A percentile compares a stretch with the other conserved stretches of the same genome.
Evolutionary conservation across 495 filamentous ascomycete genomes (phyloP).

Genomic region (Immersiella caudata): DNA sequence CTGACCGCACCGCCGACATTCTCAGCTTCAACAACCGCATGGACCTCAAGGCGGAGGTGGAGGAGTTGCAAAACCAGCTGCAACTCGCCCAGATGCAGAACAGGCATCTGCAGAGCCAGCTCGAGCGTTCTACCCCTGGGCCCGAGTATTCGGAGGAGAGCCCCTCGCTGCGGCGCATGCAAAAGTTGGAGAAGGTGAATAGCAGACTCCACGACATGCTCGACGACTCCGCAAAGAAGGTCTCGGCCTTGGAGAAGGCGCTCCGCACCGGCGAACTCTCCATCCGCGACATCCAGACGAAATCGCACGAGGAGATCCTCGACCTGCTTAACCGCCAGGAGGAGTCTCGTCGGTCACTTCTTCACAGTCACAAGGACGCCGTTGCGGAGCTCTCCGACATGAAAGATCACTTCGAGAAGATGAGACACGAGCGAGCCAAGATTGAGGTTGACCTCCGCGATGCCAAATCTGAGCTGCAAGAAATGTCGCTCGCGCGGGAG

Average conservation of each 20-base stretch:
- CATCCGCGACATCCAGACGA: conserved; percentile 87
- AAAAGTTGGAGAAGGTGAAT: conserved; percentile 92
- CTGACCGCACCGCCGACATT: conserved; percentile 88
- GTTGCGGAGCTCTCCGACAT: conserved; percentile 82
- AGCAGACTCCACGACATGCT: conserved; percentile 90
- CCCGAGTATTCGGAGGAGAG: conserved; percentile 73
- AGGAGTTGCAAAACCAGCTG: conserved; percentile 91
- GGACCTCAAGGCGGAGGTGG: conserved; percentile 88
- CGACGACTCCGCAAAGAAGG: conserved; percentile 91
- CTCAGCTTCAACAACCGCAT: conserved; percentile 85
- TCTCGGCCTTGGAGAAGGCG: conserved; percentile 84
- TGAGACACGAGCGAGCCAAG: conserved; percentile 75
- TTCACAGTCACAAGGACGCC: conserved; percentile 83
- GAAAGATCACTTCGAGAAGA: conserved; percentile 81
- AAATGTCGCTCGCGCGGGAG: conserved; percentile 73
- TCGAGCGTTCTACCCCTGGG: conserved; percentile 64
- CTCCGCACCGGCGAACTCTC: conserved; percentile 88
- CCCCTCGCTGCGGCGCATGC: conserved; percentile 77
- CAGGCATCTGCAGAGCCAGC: conserved; percentile 86
- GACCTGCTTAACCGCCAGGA: conserved; percentile 94
- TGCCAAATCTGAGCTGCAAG: conserved; percentile 78
- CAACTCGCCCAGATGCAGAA: conserved; percentile 97
- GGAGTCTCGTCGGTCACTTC: conserved; percentile 76
- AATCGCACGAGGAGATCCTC: conserved; percentile 92
- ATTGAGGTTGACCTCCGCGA: conserved; percentile 92